Evolutionary conservation across 202 grass and related monocot genomes (phyloP), one percentile per base, ranked within the genome.

Genomic region (Cymbopogon flexuosus): DNA sequence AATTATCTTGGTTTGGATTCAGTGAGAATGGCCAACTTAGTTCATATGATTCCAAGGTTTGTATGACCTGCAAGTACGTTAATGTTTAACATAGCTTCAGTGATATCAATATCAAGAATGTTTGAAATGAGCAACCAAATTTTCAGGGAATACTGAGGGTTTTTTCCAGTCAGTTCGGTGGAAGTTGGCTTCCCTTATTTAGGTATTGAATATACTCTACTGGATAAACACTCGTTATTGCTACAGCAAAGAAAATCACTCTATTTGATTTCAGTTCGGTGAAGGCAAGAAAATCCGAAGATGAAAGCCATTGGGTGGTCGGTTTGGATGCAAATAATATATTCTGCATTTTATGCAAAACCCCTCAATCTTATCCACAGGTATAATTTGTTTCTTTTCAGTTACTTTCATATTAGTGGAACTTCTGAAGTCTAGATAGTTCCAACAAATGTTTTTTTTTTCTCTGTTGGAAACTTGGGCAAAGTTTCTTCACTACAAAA

Each of bases 1-100:
- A 80, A 61, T 65, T 98, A 86, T 89, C 90, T 69, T 98, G 95
- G 95, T 87, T 98, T 87, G 95, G 95, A 56, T 98, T 98, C 77
- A 98, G 88, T 80, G 95, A 98, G 79, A 88, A 91, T 81, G 92
- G 95, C n/a, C 86, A 85, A 72, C 86, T 95, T 83, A 86, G 92
- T 88, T 94, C 92, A 66, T 93, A 93, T 75, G 95, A 98, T 81
- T 95, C 95, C 27, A 89, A 89, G 90, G 95, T 97, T 65, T 78
- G 58, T 69, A 65, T 70, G 40, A 16, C 22, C 16, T 59, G 30
- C 27, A 18, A 79, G 23, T 71, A 45, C 5, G 21, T 51, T 73
- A 23, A 14, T 49, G 13, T 69, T 65, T 30, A 84, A 41, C 14
- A 18, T 79, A 29, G 47, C 24, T 82, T 75, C 63, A 70, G 6